Percentiles rank a stretch among this genome's conserved stretches.
phyloP scores from a whole-genome alignment of 2,329 filamentous ascomycete species.

The Neospermospora avenae region DNA sequence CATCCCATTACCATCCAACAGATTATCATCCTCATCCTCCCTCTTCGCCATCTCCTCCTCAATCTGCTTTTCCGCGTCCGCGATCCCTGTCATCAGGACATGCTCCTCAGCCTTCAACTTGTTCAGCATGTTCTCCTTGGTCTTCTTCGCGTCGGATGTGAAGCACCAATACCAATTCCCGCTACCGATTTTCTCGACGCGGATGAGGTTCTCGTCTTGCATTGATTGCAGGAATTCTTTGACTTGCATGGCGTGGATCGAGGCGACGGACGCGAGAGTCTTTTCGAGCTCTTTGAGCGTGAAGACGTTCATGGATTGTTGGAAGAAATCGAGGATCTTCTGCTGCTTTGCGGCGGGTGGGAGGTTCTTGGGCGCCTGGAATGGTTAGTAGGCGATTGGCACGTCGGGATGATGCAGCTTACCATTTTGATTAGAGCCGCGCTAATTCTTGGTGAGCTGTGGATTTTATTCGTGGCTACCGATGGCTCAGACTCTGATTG shows the following conservation, averaged over 20 bases:
- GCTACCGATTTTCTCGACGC: slow-evolving; percentile 66
- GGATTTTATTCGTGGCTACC: neutral
- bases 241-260: slow-evolving; percentile 63
- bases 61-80: slow-evolving; percentile 36
- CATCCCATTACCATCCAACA: slow-evolving; percentile 29
- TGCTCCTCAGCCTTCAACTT: slow-evolving; percentile 38
- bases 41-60: slow-evolving; percentile 36
- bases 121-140: slow-evolving; percentile 40
- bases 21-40: slow-evolving; percentile 36
- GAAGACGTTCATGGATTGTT: slow-evolving; percentile 57
- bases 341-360: slow-evolving; percentile 56
- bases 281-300: slow-evolving; percentile 68
- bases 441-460: neutral
- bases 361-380: slow-evolving; percentile 49
- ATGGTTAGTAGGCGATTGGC: neutral
- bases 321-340: slow-evolving; percentile 57
- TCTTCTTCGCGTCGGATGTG: slow-evolving; percentile 50
- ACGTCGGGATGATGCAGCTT: neutral
- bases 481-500: neutral
- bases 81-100: slow-evolving; percentile 32
- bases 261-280: slow-evolving; percentile 55
- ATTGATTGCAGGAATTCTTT: slow-evolving; percentile 65
- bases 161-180: slow-evolving; percentile 74
- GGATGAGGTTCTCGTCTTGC: slow-evolving; percentile 57
- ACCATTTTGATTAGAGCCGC: neutral